Base-by-base conservation (phyloP, 1,284 basidiomycete species). In the Ustilago trichophora region DNA sequence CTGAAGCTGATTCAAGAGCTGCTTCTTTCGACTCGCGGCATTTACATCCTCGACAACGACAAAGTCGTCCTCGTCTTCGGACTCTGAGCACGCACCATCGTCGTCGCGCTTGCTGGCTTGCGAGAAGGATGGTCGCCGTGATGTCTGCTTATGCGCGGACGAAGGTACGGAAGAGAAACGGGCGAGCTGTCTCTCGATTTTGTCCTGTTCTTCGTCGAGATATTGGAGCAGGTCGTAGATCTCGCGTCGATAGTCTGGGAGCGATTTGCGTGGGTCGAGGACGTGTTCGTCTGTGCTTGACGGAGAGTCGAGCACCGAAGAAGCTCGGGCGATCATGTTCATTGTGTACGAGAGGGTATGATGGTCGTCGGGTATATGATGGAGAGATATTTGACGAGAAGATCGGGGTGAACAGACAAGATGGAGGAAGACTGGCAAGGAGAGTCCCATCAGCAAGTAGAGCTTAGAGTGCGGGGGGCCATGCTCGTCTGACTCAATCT, bases 141-240 rank as follows among this genome's bases (percentile, higher is more conserved):
- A 33, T 4, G 38, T 25, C 26, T 37, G 21, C 22, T 26, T 48
- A 35, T 25, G 36, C 1, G 31, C 0, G 6, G 36, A 9, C 13
- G 48, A 18, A n/a, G n/a, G n/a, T n/a, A n/a, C n/a, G n/a, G n/a
- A n/a, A n/a, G n/a, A n/a, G 27, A 58, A 65, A 29, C 38, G 54
- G 0, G 55, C 50, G 18, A 68, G 65, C 12, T 57, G 46, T 44
- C 54, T 51, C 7, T 68, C 65, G 37, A 62, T 68, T 54, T 57
- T 54, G 32, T 68, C 65, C 31, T 68, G 65, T 45, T 68, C 53
- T 12, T 68, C 65, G 41, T 68, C 65, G 37, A 68, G 58, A 34
- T 54, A 58, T 32, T 68, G 65, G 9, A 68, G 50, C 24, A 68
- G 38, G 29, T 68, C 58, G 47, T 68, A 68, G 48, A 62, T 68